phyloP scores from a whole-genome alignment of 768 basidiomycete genomes.

The Termitomyces sp. region DNA sequence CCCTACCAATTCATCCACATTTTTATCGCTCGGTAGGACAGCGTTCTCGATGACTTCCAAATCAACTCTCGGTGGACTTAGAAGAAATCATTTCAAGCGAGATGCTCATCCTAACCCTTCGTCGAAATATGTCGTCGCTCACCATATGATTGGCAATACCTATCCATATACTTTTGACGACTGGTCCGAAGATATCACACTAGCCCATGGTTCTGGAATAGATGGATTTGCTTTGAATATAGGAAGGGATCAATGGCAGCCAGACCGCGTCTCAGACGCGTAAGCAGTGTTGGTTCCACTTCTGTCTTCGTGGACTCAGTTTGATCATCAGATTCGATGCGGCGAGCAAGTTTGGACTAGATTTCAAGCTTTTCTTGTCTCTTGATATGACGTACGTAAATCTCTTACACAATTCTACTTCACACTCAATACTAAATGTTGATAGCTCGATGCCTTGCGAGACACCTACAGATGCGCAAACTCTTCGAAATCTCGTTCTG shows the following conservation, averaged over 20 bases:
- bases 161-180: slow-evolving; percentile 51
- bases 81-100: neutral
- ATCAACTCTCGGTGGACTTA: neutral
- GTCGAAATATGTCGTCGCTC: slow-evolving; percentile 48
- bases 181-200: slow-evolving; percentile 46
- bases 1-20: neutral
- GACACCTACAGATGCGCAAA: slow-evolving; percentile 39
- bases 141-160: slow-evolving; percentile 65
- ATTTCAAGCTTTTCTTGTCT: slow-evolving; percentile 73
- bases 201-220: slow-evolving; percentile 54
- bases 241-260: slow-evolving; percentile 61
- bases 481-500: slow-evolving; percentile 49
- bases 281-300: slow-evolving; percentile 26
- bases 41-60: neutral
- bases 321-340: slow-evolving; percentile 42
- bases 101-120: slow-evolving; percentile 9
- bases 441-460: slow-evolving; percentile 51
- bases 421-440: neutral
- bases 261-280: slow-evolving; percentile 57
- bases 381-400: slow-evolving; percentile 69
- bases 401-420: neutral
- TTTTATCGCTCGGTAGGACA: neutral
- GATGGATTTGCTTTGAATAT: slow-evolving; percentile 73
- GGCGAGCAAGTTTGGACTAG: slow-evolving; percentile 42
- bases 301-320: neutral